Base-by-base conservation (phyloP, 148 eudicot species). In the Polygonum maritimum region DNA sequence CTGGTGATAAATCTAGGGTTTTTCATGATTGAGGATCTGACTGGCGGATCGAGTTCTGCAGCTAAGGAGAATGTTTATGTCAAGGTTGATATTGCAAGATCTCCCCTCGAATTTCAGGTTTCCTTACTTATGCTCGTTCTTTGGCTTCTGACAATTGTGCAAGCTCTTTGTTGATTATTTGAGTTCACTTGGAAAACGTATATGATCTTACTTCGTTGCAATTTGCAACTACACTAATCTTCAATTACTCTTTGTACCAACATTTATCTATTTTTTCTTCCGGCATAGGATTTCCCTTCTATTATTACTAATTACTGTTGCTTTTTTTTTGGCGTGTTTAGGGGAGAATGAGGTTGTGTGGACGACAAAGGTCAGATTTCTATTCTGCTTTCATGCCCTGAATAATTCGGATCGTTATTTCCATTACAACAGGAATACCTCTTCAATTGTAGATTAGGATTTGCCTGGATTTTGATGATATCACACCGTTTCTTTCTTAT, bases 61-160 rank as follows among this genome's bases (percentile, higher is more conserved):
- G 77, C 86, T 26, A 92, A 92, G 87, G 83, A 87, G 21, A 80
- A 81, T 77, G 92, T 89, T 77, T 96, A 90, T 79, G 92, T 95
- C 76, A 89, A 97, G 54, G 78, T 95, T 67, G 82, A 86, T 84
- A 71, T 83, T 19, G 76, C 84, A 11, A 92, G 98, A 14, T 92
- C 98, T 78, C 91, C 94, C 72, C 87, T 92, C 15, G 91, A 90
- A 79, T 82, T 79, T 48, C 90, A 91, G 26, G 98, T 92, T 77
- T 13, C 87, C 69, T 11, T 49, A 0, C 39, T 22, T 21, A 26
- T 21, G 33, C 15, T 35, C 36, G 35, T 7, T 21, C 36, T 35
- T 9, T 22, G 69, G 21, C 16, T 49, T 49, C 16, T 15, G 16
- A 49, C 5, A 19, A 55, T 55, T 55, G 31, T 60, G 67, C 40